phyloP scores from a whole-genome alignment of 441 rosid species.

The Mallotus repandus region DNA sequence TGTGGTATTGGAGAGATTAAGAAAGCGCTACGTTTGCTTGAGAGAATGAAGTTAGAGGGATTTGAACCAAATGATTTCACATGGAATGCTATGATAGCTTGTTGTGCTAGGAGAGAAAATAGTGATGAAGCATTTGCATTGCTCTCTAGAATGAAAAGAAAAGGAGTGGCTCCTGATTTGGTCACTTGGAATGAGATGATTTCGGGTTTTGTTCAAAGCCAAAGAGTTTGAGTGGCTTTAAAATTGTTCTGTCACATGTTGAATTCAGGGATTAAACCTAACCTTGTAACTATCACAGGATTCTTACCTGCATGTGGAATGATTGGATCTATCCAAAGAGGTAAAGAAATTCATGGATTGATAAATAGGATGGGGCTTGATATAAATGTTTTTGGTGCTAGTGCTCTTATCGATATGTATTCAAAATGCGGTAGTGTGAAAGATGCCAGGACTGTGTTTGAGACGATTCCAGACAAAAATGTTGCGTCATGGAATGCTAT shows the following conservation, averaged over 20 bases:
- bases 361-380: conserved; percentile 37
- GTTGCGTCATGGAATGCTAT: too few species aligned
- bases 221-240: conserved; percentile 45
- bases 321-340: conserved; percentile 36
- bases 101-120: too few species aligned
- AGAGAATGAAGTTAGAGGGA: conserved; percentile 43
- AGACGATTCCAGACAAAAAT: too few species aligned
- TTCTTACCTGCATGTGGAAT: conserved; percentile 50
- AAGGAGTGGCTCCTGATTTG: conserved; percentile 38
- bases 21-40: conserved; percentile 15
- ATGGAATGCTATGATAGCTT: background rate
- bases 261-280: conserved; percentile 37
- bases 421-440: too few species aligned
- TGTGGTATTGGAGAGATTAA: conserved; percentile 32
- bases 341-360: conserved; percentile 61
- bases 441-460: too few species aligned
- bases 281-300: conserved; percentile 42
- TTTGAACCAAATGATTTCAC: conserved; percentile 45
- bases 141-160: too few species aligned
- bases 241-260: conserved; percentile 35
- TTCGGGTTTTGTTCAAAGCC: conserved; percentile 42
- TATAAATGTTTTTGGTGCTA: background rate
- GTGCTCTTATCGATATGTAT: too few species aligned
- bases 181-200: conserved; percentile 18
- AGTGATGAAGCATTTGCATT: too few species aligned